phyloP scores from a whole-genome alignment of 768 basidiomycete species.

The Coprinopsis marcescibilis region DNA sequence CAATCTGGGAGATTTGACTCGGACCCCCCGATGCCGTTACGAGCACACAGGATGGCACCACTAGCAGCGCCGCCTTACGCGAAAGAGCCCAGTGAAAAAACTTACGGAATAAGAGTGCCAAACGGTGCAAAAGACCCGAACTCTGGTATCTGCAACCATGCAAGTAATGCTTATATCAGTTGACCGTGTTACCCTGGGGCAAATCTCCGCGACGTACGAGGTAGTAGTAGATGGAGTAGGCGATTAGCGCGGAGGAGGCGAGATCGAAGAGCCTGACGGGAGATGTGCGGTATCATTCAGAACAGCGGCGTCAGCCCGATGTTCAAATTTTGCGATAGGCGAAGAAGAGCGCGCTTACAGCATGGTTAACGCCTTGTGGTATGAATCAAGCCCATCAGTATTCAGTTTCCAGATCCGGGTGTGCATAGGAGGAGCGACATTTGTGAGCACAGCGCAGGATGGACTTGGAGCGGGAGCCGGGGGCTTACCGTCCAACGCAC shows the following conservation, averaged over 20 bases:
- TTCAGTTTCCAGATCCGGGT: too few species aligned
- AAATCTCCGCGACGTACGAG: conserved; percentile 25
- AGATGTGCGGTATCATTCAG: background rate
- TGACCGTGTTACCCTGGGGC: background rate
- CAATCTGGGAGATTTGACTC: too few species aligned
- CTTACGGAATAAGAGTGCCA: conserved; percentile 30
- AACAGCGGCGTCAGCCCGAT: too few species aligned
- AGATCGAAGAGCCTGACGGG: conserved; percentile 28
- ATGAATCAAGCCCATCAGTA: too few species aligned
- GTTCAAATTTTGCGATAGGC: too few species aligned
- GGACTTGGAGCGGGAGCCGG: background rate
- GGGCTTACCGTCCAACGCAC: conserved; percentile 25
- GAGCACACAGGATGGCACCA: too few species aligned
- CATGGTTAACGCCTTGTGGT: conserved; percentile 23
- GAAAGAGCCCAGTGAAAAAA: too few species aligned
- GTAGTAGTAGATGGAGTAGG: conserved; percentile 40
- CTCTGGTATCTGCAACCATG: conserved; percentile 35
- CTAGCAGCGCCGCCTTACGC: too few species aligned
- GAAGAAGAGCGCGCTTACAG: conserved; percentile 15
- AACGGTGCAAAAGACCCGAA: conserved; percentile 35
- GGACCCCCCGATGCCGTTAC: too few species aligned
- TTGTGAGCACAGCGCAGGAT: too few species aligned
- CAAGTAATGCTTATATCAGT: conserved; percentile 4
- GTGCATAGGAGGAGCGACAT: too few species aligned
- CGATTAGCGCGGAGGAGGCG: conserved; percentile 31